These are phyloP conservation scores for Lepidium aucheri DNA, from an alignment of 345 rosid genomes.

Conservation along the genomic window DNA sequence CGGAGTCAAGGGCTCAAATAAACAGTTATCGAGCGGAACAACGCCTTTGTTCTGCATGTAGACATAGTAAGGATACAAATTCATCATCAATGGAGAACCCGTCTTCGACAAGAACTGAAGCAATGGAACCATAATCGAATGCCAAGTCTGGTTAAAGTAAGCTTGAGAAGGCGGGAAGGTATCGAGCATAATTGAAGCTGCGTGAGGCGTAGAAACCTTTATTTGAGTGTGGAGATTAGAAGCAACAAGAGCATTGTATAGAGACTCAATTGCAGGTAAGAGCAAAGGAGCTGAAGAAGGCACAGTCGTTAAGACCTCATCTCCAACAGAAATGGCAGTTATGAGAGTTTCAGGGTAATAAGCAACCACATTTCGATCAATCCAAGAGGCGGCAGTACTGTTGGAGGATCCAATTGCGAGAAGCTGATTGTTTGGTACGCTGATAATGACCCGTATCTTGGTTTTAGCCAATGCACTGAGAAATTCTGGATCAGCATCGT, in stretches of 20 bases:
- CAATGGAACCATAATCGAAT: constrained; percentile 55
- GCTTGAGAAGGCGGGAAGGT: constrained; percentile 95
- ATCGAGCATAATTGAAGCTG: constrained; percentile 72
- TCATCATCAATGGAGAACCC: constrained; percentile 89
- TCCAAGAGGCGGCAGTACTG: constrained; percentile 82
- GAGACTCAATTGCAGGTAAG: constrained; percentile 74
- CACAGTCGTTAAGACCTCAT: constrained; percentile 86
- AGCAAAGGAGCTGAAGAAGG: constrained; percentile 79
- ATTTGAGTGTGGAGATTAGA: constrained; percentile 79
- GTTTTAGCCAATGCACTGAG: constrained; percentile 77
- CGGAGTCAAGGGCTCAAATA: constrained; percentile 88
- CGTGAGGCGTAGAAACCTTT: constrained; percentile 90
- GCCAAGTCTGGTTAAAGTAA: constrained; percentile 82
- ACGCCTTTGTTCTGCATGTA: constrained; percentile 95
- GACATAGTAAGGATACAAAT: constrained; percentile 92
- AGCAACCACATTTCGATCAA: constrained; percentile 70
- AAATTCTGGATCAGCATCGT: constrained; percentile 73
- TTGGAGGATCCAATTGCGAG: constrained; percentile 91
- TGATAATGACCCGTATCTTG: constrained; percentile 77
- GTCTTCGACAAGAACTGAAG: constrained; percentile 78
- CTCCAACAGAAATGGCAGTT: constrained; percentile 75
- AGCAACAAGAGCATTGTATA: constrained; percentile 83
- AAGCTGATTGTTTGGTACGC: constrained; percentile 92
- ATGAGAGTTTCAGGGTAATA: constrained; percentile 72
- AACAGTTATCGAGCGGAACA: constrained; percentile 79